Percentiles rank a stretch among this genome's conserved stretches.
Evolutionary conservation across 1,139 yeast genomes (phyloP).

Genomic region (Blastobotrys petasosporus): DNA sequence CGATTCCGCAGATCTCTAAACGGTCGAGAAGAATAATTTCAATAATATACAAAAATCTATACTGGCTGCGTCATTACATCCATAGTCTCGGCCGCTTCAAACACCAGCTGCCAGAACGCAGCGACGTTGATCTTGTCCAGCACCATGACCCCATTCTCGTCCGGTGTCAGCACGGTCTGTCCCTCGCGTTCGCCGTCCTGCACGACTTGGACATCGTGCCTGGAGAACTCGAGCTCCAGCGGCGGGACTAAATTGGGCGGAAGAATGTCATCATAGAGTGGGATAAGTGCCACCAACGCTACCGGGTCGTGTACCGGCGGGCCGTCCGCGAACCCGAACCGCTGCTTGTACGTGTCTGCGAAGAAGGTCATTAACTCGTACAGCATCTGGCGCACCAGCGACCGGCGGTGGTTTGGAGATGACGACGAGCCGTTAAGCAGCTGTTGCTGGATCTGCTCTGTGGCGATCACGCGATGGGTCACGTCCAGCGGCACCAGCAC

Average conservation of each 20-base stretch:
- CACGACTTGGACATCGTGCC: constrained; percentile 35
- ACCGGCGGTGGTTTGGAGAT: constrained; percentile 24
- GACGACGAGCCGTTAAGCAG: constrained; percentile 31
- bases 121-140: constrained; percentile 42
- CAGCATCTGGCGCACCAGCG: constrained; percentile 47
- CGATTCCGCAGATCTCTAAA: no score
- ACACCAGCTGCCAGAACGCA: constrained; percentile 50
- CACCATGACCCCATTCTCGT: constrained; percentile 40
- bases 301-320: constrained; percentile 84
- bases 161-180: constrained; percentile 23
- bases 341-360: constrained; percentile 41
- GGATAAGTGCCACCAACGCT: constrained; percentile 56
- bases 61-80: constrained; percentile 13
- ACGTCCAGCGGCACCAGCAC: constrained; percentile 61
- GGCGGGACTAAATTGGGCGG: constrained; percentile 20
- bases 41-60: no score
- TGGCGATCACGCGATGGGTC: constrained; percentile 65
- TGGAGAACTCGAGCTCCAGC: constrained; percentile 32
- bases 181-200: constrained; percentile 33
- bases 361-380: constrained; percentile 55
- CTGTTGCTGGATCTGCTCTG: constrained; percentile 38
- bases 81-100: constrained; percentile 37
- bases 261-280: constrained; percentile 34
- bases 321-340: constrained; percentile 47
- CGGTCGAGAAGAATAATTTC: no score